A percentile compares a stretch with the other conserved stretches of the same genome.
These are phyloP conservation scores for Alternaria arborescens DNA, from an alignment of 2,329 filamentous ascomycete species.

Conservation along the genomic window DNA sequence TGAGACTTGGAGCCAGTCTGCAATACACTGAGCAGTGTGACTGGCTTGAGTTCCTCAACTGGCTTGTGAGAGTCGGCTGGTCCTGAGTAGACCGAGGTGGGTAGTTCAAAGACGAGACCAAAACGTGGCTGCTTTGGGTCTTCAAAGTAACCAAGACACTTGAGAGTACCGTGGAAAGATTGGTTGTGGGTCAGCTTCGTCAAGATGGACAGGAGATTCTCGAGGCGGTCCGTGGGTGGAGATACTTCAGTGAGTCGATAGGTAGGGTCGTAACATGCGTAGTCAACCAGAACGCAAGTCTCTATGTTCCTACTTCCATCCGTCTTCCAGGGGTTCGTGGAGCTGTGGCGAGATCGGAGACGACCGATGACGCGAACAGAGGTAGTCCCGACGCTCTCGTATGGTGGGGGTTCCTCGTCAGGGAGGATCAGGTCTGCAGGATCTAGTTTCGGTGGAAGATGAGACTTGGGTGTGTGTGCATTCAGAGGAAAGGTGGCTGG, in stretches of 20 bases:
- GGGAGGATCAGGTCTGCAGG: slow-evolving; percentile 54
- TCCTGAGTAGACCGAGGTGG: slow-evolving; percentile 58
- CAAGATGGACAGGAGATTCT: slow-evolving; percentile 50
- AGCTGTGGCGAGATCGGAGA: slow-evolving; percentile 48
- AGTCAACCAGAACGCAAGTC: slow-evolving; percentile 74
- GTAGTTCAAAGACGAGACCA: slow-evolving; percentile 78
- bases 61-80: slow-evolving; percentile 63
- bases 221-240: slow-evolving; percentile 56
- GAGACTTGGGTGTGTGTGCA: slow-evolving; percentile 29
- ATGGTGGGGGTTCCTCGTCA: slow-evolving; percentile 59
- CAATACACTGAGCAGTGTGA: slow-evolving; percentile 58
- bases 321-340: slow-evolving; percentile 51
- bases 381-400: slow-evolving; percentile 57
- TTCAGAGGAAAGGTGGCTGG: slow-evolving; percentile 45
- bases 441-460: slow-evolving; percentile 56
- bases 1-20: slow-evolving; percentile 57
- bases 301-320: slow-evolving; percentile 45
- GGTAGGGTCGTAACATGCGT: slow-evolving; percentile 62
- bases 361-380: slow-evolving; percentile 57
- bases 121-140: slow-evolving; percentile 74
- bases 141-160: slow-evolving; percentile 75
- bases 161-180: slow-evolving; percentile 57
- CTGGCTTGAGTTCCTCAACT: slow-evolving; percentile 50
- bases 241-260: slow-evolving; percentile 59
- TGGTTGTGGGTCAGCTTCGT: slow-evolving; percentile 43